These are phyloP conservation scores for Vanderwaltozyma tropicalis DNA, from an alignment of 805 yeast genomes.

Conservation along the genomic window DNA sequence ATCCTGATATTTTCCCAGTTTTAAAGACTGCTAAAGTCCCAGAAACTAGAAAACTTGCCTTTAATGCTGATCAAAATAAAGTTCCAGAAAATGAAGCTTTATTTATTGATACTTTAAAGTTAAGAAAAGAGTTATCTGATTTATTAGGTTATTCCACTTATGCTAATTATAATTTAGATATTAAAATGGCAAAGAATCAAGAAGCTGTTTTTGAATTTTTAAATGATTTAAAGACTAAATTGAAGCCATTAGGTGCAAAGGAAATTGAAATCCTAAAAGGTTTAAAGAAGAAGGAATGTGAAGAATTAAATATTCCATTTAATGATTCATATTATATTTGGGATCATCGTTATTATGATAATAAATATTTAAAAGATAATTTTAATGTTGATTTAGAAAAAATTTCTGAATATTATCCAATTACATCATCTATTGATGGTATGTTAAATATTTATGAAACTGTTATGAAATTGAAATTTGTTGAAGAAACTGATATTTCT, in stretches of 20 bases:
- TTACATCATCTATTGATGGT: conserved; percentile 51
- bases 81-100: conserved; percentile 54
- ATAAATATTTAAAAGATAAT: conserved; percentile 52
- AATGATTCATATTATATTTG: conserved; percentile 47
- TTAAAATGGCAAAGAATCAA: conserved; percentile 69
- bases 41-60: conserved; percentile 58
- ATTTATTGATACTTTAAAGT: conserved; percentile 46
- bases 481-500: conserved; percentile 34
- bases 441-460: conserved; percentile 66
- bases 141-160: conserved; percentile 57
- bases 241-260: conserved; percentile 47
- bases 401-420: conserved; percentile 70
- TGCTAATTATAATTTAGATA: conserved; percentile 63
- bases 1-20: conserved; percentile 73
- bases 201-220: conserved; percentile 51
- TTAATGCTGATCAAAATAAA: conserved; percentile 57
- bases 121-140: conserved; percentile 53
- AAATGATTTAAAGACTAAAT: conserved; percentile 46
- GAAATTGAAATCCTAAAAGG: conserved; percentile 41
- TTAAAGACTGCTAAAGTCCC: conserved; percentile 56
- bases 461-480: conserved; percentile 59
- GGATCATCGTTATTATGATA: conserved; percentile 65
- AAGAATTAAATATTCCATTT: conserved; percentile 33
- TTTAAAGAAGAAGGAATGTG: conserved; percentile 45
- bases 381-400: conserved; percentile 63